Base-by-base conservation (phyloP, 169 alveolate species). In the Cryptosporidium sp. region DNA sequence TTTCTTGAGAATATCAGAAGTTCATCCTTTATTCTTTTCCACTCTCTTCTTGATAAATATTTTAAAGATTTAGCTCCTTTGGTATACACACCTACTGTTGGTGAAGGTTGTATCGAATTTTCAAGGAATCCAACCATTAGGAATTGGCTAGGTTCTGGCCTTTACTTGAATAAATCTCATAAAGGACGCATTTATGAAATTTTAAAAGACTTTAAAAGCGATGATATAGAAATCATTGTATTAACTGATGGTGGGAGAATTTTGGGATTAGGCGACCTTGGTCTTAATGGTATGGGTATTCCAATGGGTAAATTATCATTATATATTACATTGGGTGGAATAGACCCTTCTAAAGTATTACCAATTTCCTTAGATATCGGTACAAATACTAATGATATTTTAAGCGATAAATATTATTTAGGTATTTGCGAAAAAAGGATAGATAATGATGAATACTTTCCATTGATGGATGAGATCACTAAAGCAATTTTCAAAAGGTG, bases 231-330 rank as follows among this genome's bases (percentile, higher is more conserved):
- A 58, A 72, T 93, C 44, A 92, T 94, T 68, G 96, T 94, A 67
- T 75, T 94, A 53, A 92, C 96, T 3, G 96, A 94, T 62, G 96
- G 96, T 8, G 87, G 93, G 21, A 91, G 96, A 33, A 93, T 94
- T 37, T 51, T 93, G n/a, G 96, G 96, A 12, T 53, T 93, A 61
- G 96, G 96, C 21, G 96, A 94, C 67, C 67, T 93, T 60, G 96
- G 96, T 12, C 61, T 86, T 16, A 87, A 91, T 91, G 96, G 96
- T 45, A 94, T 94, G 94, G 95, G 95, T 18, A 94, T 94, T 16
- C 94, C 95, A 18, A 92, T 92, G 62, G 96, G 96, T 33, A 94
- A 94, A 84, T 91, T 92, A 51, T 91, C 92, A 23, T 86, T 94
- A 35, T 94, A 94, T 85, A 91, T 92, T 29, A 80, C 92, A 16